These are phyloP conservation scores for Dactylellina parvicollis DNA, from an alignment of 2,329 filamentous ascomycete genomes.

Conservation along the genomic window DNA sequence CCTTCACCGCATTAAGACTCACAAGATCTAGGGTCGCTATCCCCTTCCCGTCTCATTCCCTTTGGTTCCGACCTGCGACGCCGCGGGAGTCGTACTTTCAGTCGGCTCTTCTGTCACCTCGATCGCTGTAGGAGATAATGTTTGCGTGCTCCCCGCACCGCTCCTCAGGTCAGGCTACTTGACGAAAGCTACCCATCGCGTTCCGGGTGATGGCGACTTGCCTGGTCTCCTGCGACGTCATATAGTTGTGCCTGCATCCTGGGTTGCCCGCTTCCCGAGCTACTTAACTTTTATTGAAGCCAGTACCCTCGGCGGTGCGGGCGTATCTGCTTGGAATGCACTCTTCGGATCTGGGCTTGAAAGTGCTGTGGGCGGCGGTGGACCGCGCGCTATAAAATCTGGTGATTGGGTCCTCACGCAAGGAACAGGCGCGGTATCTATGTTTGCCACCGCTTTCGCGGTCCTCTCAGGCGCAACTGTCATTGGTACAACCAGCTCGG, in stretches of 20 bases:
- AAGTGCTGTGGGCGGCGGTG: conserved; percentile 66
- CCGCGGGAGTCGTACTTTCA: too few relatives aligned
- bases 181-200: too few relatives aligned
- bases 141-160: too few relatives aligned
- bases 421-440: conserved; percentile 68
- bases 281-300: conserved; percentile 71
- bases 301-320: conserved; percentile 70
- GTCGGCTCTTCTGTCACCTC: too few relatives aligned
- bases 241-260: conserved; percentile 69
- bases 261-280: conserved; percentile 68
- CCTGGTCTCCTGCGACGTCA: conserved; percentile 69
- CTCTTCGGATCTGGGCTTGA: conserved; percentile 69
- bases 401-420: conserved; percentile 66
- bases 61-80: too few relatives aligned
- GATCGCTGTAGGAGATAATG: too few relatives aligned
- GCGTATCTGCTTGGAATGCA: conserved; percentile 73
- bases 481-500: conserved; percentile 68
- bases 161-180: too few relatives aligned
- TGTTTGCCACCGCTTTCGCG: conserved; percentile 68
- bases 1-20: too few relatives aligned
- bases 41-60: too few relatives aligned
- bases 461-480: conserved; percentile 66
- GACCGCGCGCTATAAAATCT: conserved; percentile 55
- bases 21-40: too few relatives aligned
- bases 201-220: too few relatives aligned